Evolutionary conservation across 495 filamentous ascomycete species (phyloP).

Genomic region (Daldinia concentrica): DNA sequence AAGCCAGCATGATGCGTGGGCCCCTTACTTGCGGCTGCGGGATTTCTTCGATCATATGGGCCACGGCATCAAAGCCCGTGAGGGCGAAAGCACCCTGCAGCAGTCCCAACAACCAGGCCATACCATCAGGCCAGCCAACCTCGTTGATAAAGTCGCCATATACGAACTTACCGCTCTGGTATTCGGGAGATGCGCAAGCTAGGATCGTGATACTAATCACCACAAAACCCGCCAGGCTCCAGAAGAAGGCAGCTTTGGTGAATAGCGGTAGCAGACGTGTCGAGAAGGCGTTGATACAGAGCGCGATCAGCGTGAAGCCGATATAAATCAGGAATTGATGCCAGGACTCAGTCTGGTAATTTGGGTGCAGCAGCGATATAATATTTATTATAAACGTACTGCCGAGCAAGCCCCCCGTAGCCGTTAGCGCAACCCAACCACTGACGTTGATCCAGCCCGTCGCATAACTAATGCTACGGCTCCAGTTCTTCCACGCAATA

Average conservation of each 20-base stretch:
- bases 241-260: constrained; percentile 70
- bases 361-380: constrained; percentile 44
- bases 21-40: constrained; percentile 71
- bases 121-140: constrained; percentile 64
- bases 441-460: constrained; percentile 81
- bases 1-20: constrained; percentile 77
- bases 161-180: constrained; percentile 67
- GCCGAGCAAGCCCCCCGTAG: constrained; percentile 46
- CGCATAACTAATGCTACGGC: constrained; percentile 71
- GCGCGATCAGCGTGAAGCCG: constrained; percentile 68
- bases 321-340: constrained; percentile 82
- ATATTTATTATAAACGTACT: constrained; percentile 48
- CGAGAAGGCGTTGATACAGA: constrained; percentile 73
- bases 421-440: constrained; percentile 68
- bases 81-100: constrained; percentile 65
- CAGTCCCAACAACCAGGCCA: constrained; percentile 63
- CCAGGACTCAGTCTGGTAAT: constrained; percentile 67
- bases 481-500: constrained; percentile 66
- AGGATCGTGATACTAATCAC: constrained; percentile 74
- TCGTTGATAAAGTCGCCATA: constrained; percentile 55
- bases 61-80: constrained; percentile 63
- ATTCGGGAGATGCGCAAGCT: constrained; percentile 68
- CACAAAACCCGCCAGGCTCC: constrained; percentile 73
- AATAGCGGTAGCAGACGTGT: constrained; percentile 70
- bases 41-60: constrained; percentile 72